phyloP scores from a whole-genome alignment of 108 stramenopile species.

The Heterococcus sp. region DNA sequence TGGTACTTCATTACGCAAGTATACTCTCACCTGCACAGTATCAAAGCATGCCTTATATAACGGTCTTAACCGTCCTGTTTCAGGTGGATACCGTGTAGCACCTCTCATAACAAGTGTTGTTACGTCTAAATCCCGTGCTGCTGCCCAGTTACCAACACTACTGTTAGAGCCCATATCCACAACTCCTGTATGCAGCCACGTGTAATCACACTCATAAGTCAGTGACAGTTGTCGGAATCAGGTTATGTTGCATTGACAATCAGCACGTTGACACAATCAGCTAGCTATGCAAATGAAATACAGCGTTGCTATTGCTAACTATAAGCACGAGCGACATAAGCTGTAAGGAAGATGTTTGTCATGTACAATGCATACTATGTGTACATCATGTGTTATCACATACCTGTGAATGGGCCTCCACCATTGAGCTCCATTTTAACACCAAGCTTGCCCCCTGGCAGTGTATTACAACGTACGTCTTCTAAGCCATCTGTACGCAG shows the following conservation, averaged over 20 bases:
- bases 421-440: slow-evolving; percentile 46
- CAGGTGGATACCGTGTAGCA: slow-evolving; percentile 31
- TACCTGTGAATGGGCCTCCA: neutral
- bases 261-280: too few relatives aligned
- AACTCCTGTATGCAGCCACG: slow-evolving; percentile 29
- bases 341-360: too few relatives aligned
- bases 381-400: neutral
- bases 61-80: slow-evolving; percentile 34
- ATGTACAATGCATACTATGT: too few relatives aligned
- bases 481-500: slow-evolving; percentile 19
- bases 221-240: too few relatives aligned
- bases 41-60: slow-evolving; percentile 31
- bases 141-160: slow-evolving; percentile 36
- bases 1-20: neutral
- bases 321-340: too few relatives aligned
- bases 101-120: slow-evolving; percentile 6
- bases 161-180: slow-evolving; percentile 32
- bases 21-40: slow-evolving; percentile 14
- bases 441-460: slow-evolving; percentile 42
- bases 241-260: too few relatives aligned
- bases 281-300: too few relatives aligned
- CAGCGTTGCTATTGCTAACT: too few relatives aligned
- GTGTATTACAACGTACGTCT: slow-evolving; percentile 7
- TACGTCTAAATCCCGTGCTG: slow-evolving; percentile 42
- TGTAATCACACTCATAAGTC: too few relatives aligned